phyloP scores from a whole-genome alignment of 768 basidiomycete genomes.

The Lyophyllum decastes region DNA sequence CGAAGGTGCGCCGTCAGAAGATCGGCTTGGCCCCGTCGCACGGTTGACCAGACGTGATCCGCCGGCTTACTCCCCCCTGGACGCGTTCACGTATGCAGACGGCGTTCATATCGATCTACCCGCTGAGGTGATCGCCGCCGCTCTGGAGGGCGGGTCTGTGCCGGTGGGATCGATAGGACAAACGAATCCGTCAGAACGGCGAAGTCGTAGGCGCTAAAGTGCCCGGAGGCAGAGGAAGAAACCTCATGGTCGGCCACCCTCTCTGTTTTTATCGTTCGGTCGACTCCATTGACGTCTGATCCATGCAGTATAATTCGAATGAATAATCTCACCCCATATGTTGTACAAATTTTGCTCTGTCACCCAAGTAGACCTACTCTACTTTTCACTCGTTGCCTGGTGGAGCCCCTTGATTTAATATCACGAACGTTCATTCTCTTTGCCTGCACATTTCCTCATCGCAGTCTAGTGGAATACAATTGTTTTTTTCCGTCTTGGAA shows the following conservation, averaged over 20 bases:
- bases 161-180: slow-evolving; percentile 62
- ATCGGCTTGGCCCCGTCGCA: slow-evolving; percentile 33
- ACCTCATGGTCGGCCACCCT: slow-evolving; percentile 22
- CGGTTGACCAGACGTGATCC: slow-evolving; percentile 63
- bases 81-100: slow-evolving; percentile 80
- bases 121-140: slow-evolving; percentile 88
- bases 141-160: slow-evolving; percentile 72
- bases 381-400: slow-evolving; percentile 8
- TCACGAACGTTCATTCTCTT: slow-evolving; percentile 6
- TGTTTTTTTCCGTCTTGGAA: neutral
- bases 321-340: slow-evolving; percentile 8
- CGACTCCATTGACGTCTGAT: slow-evolving; percentile 9
- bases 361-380: slow-evolving; percentile 11
- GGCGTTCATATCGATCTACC: slow-evolving; percentile 94
- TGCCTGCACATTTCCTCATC: neutral
- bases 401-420: slow-evolving; percentile 11
- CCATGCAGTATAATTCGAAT: slow-evolving; percentile 14
- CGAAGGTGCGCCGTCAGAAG: slow-evolving; percentile 22
- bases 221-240: slow-evolving; percentile 10
- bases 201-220: slow-evolving; percentile 50
- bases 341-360: slow-evolving; percentile 16
- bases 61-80: slow-evolving; percentile 87
- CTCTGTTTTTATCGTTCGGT: slow-evolving; percentile 1
- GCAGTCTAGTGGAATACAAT: slow-evolving; percentile 15
- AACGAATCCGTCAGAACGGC: slow-evolving; percentile 51